phyloP scores from a whole-genome alignment of 176 grass and related monocot species.

The Oryza nivara region DNA sequence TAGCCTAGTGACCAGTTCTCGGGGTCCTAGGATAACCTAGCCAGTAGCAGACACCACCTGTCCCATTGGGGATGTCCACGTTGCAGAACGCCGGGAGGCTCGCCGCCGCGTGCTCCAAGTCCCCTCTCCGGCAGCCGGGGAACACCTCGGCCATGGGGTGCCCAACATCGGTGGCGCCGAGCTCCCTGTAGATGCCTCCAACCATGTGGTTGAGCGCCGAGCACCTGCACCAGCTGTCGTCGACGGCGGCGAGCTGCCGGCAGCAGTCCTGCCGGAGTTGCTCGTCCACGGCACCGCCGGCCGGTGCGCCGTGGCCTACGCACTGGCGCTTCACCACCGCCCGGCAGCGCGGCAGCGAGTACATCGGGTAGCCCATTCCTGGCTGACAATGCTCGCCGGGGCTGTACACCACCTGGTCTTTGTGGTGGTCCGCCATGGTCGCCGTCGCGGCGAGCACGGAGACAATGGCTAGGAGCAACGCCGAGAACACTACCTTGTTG shows the following conservation, averaged over 20 bases:
- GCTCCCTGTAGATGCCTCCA: background rate
- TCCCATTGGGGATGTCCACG: background rate
- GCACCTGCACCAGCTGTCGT: background rate
- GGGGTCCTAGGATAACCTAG: background rate
- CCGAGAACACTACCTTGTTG: background rate
- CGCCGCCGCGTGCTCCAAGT: background rate
- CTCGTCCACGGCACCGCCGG: background rate
- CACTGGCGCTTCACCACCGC: background rate
- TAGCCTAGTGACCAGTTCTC: background rate
- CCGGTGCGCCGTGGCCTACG: background rate
- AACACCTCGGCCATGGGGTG: background rate
- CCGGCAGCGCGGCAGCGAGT: slow-evolving; percentile 6
- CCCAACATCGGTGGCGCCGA: background rate
- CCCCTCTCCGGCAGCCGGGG: background rate
- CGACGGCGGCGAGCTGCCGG: slow-evolving; percentile 1
- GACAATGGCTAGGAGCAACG: background rate
- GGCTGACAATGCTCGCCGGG: background rate
- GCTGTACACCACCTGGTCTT: background rate
- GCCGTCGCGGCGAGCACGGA: background rate
- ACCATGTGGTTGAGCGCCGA: background rate
- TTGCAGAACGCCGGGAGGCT: background rate
- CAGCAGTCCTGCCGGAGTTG: background rate
- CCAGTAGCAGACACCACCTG: background rate
- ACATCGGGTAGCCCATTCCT: background rate
- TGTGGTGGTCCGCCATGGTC: background rate